These are phyloP conservation scores for Sechiopsis laciniata DNA, from an alignment of 306 rosid genomes.

Conservation along the genomic window DNA sequence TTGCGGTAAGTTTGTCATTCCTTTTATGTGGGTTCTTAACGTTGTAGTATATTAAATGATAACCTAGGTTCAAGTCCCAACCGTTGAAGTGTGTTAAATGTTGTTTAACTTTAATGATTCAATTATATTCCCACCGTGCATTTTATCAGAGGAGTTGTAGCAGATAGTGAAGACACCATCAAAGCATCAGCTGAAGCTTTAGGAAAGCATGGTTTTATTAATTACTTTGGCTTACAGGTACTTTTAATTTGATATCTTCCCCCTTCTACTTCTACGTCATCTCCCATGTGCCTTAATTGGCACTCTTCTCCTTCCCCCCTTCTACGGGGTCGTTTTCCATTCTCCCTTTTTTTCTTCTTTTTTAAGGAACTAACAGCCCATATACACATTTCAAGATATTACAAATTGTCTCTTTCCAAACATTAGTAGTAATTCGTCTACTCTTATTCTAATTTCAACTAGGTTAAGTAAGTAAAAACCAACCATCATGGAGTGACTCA, in stretches of 20 bases:
- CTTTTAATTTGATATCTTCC: conserved; percentile 15
- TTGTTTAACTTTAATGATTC: not conserved
- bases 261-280: too few species aligned
- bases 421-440: not conserved
- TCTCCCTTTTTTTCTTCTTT: too few species aligned
- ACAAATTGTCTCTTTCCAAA: not conserved
- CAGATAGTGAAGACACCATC: conserved; percentile 76
- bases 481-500: too few species aligned
- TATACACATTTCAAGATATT: too few species aligned
- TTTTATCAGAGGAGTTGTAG: conserved; percentile 81
- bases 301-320: too few species aligned
- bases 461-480: not conserved
- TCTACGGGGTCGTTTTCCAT: too few species aligned
- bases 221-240: conserved; percentile 97
- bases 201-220: conserved; percentile 78
- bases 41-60: conserved; percentile 5
- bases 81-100: conserved; percentile 12
- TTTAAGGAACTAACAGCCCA: too few species aligned
- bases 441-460: not conserved
- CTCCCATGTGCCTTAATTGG: too few species aligned
- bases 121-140: conserved; percentile 15
- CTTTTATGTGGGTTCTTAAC: not conserved
- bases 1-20: conserved; percentile 56
- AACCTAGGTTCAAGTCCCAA: not conserved
- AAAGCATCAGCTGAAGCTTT: conserved; percentile 73